These are phyloP conservation scores for Cryphonectria naterciae DNA, from an alignment of 2,329 filamentous ascomycete genomes.

Conservation along the genomic window DNA sequence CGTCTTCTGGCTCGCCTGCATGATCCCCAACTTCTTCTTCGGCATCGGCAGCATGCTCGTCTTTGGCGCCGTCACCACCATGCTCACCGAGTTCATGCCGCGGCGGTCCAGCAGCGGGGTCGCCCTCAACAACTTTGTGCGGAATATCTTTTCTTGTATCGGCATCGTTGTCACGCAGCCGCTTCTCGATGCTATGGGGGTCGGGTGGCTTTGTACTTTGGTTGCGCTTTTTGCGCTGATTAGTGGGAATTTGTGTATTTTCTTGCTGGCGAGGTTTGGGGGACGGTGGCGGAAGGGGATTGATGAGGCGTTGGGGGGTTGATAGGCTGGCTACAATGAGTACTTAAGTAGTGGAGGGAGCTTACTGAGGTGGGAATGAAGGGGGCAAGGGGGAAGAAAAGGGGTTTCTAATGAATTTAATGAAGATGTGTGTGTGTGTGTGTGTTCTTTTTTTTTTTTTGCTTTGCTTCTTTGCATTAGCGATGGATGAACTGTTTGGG, in stretches of 20 bases:
- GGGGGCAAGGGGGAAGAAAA: no score
- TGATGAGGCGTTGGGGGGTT: slow-evolving; percentile 50
- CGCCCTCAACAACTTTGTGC: slow-evolving; percentile 79
- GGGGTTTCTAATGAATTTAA: neutral
- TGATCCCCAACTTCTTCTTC: slow-evolving; percentile 73
- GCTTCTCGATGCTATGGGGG: slow-evolving; percentile 70
- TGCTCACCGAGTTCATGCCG: slow-evolving; percentile 85
- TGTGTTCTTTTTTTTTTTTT: neutral
- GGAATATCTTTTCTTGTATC: slow-evolving; percentile 77
- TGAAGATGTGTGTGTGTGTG: neutral
- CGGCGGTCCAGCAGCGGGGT: slow-evolving; percentile 71
- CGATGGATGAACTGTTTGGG: neutral
- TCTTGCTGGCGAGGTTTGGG: slow-evolving; percentile 63
- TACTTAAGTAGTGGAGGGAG: no score
- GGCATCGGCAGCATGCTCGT: slow-evolving; percentile 80
- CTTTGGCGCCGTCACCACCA: slow-evolving; percentile 74
- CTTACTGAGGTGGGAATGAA: neutral
- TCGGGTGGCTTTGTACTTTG: slow-evolving; percentile 76
- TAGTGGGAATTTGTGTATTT: slow-evolving; percentile 61
- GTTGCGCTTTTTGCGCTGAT: slow-evolving; percentile 57
- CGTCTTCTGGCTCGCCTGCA: slow-evolving; percentile 47
- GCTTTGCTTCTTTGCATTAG: slow-evolving; percentile 3
- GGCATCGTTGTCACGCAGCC: slow-evolving; percentile 72
- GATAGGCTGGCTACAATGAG: neutral
- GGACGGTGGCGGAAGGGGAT: slow-evolving; percentile 66